Conservation (phyloP, 768 basidiomycete genomes). For the Boletales sp. region DNA sequence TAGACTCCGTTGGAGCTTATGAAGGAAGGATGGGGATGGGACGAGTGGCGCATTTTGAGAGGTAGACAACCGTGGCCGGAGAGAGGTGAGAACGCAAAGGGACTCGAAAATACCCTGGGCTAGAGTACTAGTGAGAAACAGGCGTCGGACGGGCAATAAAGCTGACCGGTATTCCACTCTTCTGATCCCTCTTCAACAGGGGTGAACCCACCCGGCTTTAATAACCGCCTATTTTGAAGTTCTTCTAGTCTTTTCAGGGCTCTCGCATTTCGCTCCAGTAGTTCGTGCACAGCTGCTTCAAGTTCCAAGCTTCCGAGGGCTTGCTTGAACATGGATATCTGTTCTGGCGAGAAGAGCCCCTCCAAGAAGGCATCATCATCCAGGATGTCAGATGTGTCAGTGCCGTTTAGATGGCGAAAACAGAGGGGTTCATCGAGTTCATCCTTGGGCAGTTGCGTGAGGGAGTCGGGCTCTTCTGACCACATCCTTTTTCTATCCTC, state of each 20-base stretch:
- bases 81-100: conserved; percentile 59
- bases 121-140: conserved; percentile 29
- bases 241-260: conserved; percentile 64
- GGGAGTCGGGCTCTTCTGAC: conserved; percentile 17
- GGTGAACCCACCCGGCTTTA: conserved; percentile 40
- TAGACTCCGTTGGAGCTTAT: conserved; percentile 66
- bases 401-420: conserved; percentile 10
- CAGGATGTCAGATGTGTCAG: conserved; percentile 7
- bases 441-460: conserved; percentile 1
- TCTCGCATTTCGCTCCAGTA: conserved; percentile 60
- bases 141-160: conserved; percentile 1
- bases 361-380: conserved; percentile 45
- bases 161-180: conserved; percentile 80
- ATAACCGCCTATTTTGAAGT: conserved; percentile 58
- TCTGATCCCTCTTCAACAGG: conserved; percentile 66
- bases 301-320: conserved; percentile 60
- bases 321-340: conserved; percentile 55
- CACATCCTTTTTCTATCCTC: conserved; percentile 40
- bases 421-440: background rate
- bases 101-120: conserved; percentile 74
- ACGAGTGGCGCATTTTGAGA: conserved; percentile 45
- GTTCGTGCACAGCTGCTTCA: conserved; percentile 64
- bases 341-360: conserved; percentile 53
- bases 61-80: conserved; percentile 60
- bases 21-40: conserved; percentile 64